Evolutionary conservation across 139 green algal genomes (phyloP).

Genomic region (Ulvella scutata): DNA sequence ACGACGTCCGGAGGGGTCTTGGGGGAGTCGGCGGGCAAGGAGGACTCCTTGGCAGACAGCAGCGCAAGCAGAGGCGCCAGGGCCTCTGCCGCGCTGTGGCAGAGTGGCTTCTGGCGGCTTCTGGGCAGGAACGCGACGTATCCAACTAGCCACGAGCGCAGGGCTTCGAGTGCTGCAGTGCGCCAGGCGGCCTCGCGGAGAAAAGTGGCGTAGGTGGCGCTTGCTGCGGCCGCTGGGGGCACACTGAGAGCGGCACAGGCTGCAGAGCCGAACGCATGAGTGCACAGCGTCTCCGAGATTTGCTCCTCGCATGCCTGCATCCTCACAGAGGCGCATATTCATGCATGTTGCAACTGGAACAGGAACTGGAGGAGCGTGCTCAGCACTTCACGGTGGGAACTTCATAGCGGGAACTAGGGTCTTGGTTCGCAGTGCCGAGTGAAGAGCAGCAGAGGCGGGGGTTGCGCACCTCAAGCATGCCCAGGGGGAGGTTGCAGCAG

Average conservation of each 20-base stretch:
- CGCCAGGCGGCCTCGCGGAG: background rate
- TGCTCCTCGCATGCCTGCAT: slow-evolving; percentile 1
- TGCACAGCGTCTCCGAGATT: background rate
- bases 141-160: background rate
- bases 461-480: background rate
- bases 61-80: background rate
- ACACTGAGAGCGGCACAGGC: background rate
- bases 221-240: background rate
- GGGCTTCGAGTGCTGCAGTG: background rate
- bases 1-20: background rate
- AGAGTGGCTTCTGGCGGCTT: background rate
- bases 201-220: background rate
- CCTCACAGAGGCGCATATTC: background rate
- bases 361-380: too few species aligned
- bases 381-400: too few species aligned
- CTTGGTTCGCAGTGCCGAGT: background rate
- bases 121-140: background rate
- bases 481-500: background rate
- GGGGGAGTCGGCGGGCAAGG: background rate
- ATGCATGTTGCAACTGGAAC: too few species aligned
- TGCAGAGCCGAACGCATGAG: background rate
- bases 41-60: background rate
- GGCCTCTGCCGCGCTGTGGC: background rate
- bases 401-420: too few species aligned
- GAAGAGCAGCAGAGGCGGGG: background rate